Evolutionary conservation across 108 stramenopile genomes (phyloP), one percentile per base, ranked within the genome.

Genomic region (Skeletonema tropicum): DNA sequence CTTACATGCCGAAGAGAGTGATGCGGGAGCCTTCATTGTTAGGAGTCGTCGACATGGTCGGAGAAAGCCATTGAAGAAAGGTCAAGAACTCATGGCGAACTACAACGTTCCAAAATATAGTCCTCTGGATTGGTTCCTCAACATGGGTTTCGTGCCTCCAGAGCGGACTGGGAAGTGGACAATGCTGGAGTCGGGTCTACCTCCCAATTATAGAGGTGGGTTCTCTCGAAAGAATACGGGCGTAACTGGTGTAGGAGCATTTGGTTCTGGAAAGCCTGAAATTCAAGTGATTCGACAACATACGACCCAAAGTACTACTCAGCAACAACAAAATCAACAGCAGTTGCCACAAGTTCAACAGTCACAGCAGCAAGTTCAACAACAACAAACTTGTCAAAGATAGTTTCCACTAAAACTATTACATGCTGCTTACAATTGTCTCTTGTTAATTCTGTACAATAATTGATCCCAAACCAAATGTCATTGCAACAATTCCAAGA

Each of bases 41-140:
- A 68, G 90, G 31, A 86, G 87, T 49, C 42, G 72, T 63, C 79
- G 90, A 30, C 86, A 92, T 73, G 94, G 90, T 42, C 66, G 76
- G 59, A 75, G 79, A 14, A 90, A 87, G 65, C 80, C 91, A 15
- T 71, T 95, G 41, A 80, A 66, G 64, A 73, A 77, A 65, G 89
- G 90, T 25, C 90, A 94, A 68, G 94, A 95, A 64, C 46, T 95
- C 6, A 67, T 89, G 66, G 90, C 85, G 9, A 95, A 91, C 66
- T 95, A 95, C 89, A 95, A 95, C 76, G 88, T 95, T 5, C 94
- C 94, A 10, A 67, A 84, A 30, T 95, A 90, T 55, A 83, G 84
- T 30, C 85, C 94, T 35, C 60, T 95, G 33, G 94, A 95, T 84
- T 95, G 94, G 94, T 92, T 92, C 65, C 68, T 95, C 23, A 87